A percentile compares a stretch with the other conserved stretches of the same genome.
Conservation (phyloP, 305 asterid species). For the Fraxinus dipetala region DNA sequence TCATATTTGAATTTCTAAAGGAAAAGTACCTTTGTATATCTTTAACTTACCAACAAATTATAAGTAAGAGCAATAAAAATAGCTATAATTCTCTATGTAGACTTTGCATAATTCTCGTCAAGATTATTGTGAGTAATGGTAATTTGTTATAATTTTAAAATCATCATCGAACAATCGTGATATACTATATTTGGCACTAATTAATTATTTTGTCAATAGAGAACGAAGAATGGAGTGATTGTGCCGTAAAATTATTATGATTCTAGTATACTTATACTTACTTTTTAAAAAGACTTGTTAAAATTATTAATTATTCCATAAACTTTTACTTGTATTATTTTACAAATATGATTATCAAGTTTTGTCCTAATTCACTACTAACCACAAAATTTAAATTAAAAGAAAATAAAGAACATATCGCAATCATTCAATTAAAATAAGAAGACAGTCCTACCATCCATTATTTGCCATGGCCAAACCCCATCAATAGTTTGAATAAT, state of each 20-base stretch:
- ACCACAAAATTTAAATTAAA: neutral
- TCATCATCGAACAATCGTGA: neutral
- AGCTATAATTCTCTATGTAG: neutral
- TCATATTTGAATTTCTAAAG: neutral
- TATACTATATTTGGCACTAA: neutral
- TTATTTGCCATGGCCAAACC: neutral
- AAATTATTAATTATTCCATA: no score
- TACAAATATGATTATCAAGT: neutral
- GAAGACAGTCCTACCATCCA: neutral
- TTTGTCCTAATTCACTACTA: neutral
- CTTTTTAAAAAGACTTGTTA: neutral
- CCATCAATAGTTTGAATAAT: neutral
- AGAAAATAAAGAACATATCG: neutral
- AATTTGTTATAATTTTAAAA: no score
- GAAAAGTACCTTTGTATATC: neutral
- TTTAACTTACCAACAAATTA: neutral
- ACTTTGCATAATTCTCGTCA: neutral
- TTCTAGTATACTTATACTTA: neutral
- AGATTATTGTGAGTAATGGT: neutral
- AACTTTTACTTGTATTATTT: no score
- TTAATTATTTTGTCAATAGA: neutral
- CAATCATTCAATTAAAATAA: neutral
- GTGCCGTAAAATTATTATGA: neutral
- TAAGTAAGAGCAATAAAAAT: neutral
- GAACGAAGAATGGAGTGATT: neutral